Evolutionary conservation across 1,284 basidiomycete genomes (phyloP), one percentile per base, ranked within the genome.

Genomic region (Microbotryomycetes sp.): DNA sequence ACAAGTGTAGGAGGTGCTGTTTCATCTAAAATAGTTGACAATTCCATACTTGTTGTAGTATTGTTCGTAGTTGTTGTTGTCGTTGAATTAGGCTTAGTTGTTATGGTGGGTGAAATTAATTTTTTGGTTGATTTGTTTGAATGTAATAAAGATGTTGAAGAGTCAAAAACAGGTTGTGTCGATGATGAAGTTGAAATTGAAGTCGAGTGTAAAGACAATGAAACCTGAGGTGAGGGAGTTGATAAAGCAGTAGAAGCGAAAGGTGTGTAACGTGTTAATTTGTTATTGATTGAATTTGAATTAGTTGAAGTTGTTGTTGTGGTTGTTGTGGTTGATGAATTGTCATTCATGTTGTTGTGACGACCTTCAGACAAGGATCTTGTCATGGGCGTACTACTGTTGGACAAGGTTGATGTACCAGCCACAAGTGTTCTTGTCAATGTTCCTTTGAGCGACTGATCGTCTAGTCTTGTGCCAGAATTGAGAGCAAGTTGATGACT

Each of bases 21-120:
- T 30, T 83, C 87, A 12, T 90, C 89, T 26, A 94, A 87, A 69
- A 97, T 96, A 1, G 88, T 88, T 62, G 92, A 87, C 9, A 98
- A 80, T 49, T 94, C 90, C 4, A 97, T 91, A 19, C 36, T 42
- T 0, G 88, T 88, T 1, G 77, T 76, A 42, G 45, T 45, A 7
- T 23, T 28, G 25, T 28, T 23, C 3, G 49, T 6, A 19, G 31
- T n/a, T 2, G 58, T 49, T 15, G 30, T 14, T 0, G 58, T 19
- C 9, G 36, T 19, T 12, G 36, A 19, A 42, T 12, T 9, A 19
- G 36, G 36, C n/a, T n/a, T n/a, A n/a, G n/a, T n/a, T n/a, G n/a
- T n/a, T n/a, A n/a, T n/a, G n/a, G n/a, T n/a, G n/a, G n/a, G n/a
- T n/a, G n/a, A n/a, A n/a, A n/a, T n/a, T n/a, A n/a, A n/a, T n/a